These are phyloP conservation scores for Botrytis medusae DNA, from an alignment of 2,329 filamentous ascomycete species.

Conservation along the genomic window DNA sequence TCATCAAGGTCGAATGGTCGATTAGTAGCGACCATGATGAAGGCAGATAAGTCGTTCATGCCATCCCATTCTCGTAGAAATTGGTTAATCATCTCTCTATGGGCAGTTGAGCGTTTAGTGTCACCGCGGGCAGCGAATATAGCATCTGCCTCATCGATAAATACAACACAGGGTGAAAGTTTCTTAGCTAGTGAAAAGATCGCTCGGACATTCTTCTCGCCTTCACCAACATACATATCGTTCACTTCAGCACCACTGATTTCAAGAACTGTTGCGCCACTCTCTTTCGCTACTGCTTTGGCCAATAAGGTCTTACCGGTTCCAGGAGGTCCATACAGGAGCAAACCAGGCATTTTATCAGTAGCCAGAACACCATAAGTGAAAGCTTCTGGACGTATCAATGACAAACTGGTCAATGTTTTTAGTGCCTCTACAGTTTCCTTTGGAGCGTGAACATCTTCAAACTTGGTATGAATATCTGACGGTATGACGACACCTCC, in stretches of 20 bases:
- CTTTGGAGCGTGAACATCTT: constrained; percentile 76
- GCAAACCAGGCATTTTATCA: constrained; percentile 85
- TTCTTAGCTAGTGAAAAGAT: constrained; percentile 91
- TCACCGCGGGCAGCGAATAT: constrained; percentile 74
- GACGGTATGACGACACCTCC: constrained; percentile 78
- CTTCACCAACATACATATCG: constrained; percentile 94
- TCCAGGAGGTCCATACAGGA: constrained; percentile 85
- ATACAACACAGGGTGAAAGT: constrained; percentile 86
- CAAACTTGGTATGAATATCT: constrained; percentile 83
- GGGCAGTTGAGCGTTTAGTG: constrained; percentile 38
- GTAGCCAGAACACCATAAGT: constrained; percentile 89
- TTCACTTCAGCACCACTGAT: constrained; percentile 89
- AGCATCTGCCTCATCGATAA: constrained; percentile 95
- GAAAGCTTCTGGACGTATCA: constrained; percentile 91
- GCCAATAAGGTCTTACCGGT: constrained; percentile 72
- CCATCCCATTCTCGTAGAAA: constrained; percentile 97
- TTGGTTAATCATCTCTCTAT: constrained; percentile 92
- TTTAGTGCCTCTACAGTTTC: constrained; percentile 87
- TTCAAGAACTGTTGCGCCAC: constrained; percentile 74
- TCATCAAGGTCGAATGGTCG: constrained; percentile 93
- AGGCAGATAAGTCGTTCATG: constrained; percentile 76
- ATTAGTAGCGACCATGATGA: constrained; percentile 98
- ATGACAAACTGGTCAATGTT: constrained; percentile 81
- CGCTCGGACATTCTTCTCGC: constrained; percentile 92
- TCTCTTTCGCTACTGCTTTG: constrained; percentile 68